A percentile compares a stretch with the other conserved stretches of the same genome.
Conservation (phyloP, 768 basidiomycete genomes). For the Piloderma croceum region DNA sequence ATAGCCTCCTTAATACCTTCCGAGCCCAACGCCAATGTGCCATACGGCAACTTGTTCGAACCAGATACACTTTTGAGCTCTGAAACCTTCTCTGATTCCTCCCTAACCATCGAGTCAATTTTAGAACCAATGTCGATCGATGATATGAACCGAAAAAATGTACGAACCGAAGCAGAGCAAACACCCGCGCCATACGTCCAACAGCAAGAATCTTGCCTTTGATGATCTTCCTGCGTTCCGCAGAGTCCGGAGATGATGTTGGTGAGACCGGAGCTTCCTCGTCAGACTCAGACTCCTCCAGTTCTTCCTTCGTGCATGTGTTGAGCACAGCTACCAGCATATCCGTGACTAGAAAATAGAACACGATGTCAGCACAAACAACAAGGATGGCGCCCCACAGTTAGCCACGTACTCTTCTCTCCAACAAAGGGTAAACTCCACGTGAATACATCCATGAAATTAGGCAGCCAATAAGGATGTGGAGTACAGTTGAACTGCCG, state of each 20-base stretch:
- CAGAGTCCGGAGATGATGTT: conserved; percentile 38
- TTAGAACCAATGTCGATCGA: neutral
- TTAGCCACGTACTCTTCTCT: conserved; percentile 73
- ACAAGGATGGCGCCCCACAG: neutral
- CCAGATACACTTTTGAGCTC: conserved; percentile 92
- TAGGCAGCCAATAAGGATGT: conserved; percentile 96
- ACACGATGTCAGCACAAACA: neutral
- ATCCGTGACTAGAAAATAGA: conserved; percentile 70
- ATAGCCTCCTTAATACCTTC: conserved; percentile 97
- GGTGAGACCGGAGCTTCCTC: conserved; percentile 43
- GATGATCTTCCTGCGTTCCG: conserved; percentile 84
- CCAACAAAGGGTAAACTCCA: conserved; percentile 99
- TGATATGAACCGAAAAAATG: conserved; percentile 2
- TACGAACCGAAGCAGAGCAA: conserved; percentile 86
- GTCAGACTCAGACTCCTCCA: conserved; percentile 74
- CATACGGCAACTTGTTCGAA: conserved; percentile 71
- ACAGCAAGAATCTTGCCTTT: conserved; percentile 99
- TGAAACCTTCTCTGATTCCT: conserved; percentile 96
- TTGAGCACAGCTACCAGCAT: conserved; percentile 97
- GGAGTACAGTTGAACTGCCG: conserved; percentile 96
- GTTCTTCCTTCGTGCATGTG: conserved; percentile 93
- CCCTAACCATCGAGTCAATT: conserved; percentile 40
- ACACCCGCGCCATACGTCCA: conserved; percentile 93
- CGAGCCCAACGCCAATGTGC: conserved; percentile 77
- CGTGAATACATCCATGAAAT: conserved; percentile 99